Evolutionary conservation across 805 yeast species (phyloP).

Genomic region (Alloascoidea hylecoeti): DNA sequence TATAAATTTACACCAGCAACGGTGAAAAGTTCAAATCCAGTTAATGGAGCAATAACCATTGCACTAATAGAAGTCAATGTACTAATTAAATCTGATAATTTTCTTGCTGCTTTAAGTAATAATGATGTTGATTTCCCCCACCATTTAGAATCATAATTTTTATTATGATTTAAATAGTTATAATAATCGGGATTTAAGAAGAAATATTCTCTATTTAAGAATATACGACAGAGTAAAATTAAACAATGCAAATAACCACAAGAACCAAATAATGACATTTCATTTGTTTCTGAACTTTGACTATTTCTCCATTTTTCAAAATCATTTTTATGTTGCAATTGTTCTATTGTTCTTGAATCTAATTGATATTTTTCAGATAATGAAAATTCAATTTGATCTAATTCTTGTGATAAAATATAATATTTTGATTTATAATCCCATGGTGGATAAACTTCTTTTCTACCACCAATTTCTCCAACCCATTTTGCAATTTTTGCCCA

Average conservation of each 20-base stretch:
- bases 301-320: background rate
- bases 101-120: background rate
- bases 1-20: background rate
- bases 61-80: background rate
- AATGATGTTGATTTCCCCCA: background rate
- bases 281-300: slow-evolving; percentile 10
- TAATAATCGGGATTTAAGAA: slow-evolving; percentile 15
- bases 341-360: background rate
- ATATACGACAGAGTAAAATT: slow-evolving; percentile 18
- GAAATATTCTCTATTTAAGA: slow-evolving; percentile 22
- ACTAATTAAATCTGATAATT: background rate
- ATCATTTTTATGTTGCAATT: background rate
- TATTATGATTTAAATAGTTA: background rate
- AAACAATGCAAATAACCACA: slow-evolving; percentile 22
- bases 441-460: slow-evolving; percentile 17
- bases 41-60: slow-evolving; percentile 1
- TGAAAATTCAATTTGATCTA: slow-evolving; percentile 8
- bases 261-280: slow-evolving; percentile 17
- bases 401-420: slow-evolving; percentile 13
- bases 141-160: background rate
- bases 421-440: slow-evolving; percentile 17
- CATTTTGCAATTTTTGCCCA: slow-evolving; percentile 24
- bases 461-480: slow-evolving; percentile 22
- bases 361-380: background rate
- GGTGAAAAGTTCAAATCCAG: background rate